Evolutionary conservation across 2,329 filamentous ascomycete genomes (phyloP).

Genomic region (Clathrospora elynae): DNA sequence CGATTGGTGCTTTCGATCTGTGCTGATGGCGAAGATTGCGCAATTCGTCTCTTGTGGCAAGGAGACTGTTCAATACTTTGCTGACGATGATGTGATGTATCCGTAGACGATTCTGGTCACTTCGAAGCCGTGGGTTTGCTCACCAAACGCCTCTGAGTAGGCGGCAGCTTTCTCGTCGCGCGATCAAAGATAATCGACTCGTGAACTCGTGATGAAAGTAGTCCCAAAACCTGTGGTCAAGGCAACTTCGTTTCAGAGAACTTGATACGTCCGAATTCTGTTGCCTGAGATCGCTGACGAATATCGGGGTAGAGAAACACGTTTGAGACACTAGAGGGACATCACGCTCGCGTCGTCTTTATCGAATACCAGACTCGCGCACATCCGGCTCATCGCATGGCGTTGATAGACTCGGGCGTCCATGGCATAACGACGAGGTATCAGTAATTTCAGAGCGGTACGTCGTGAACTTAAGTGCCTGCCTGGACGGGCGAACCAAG

Average conservation of each 20-base stretch:
- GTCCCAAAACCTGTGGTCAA: slow-evolving; percentile 13
- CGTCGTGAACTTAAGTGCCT: slow-evolving; percentile 10
- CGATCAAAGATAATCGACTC: neutral
- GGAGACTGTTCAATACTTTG: too few relatives aligned
- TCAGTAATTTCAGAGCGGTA: slow-evolving; percentile 16
- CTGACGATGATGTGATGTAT: too few relatives aligned
- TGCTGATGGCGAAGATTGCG: too few relatives aligned
- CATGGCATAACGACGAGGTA: slow-evolving; percentile 10
- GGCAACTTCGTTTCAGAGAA: slow-evolving; percentile 28
- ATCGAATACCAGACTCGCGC: slow-evolving; percentile 8
- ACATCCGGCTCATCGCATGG: slow-evolving; percentile 9
- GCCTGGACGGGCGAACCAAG: slow-evolving; percentile 1
- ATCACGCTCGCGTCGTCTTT: slow-evolving; percentile 22
- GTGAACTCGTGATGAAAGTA: neutral
- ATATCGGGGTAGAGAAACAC: slow-evolving; percentile 22
- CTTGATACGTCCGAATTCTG: slow-evolving; percentile 36
- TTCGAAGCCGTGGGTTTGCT: too few relatives aligned
- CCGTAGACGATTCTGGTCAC: too few relatives aligned
- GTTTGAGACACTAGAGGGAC: slow-evolving; percentile 21
- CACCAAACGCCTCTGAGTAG: neutral
- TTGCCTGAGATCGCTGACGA: slow-evolving; percentile 36
- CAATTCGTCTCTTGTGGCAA: too few relatives aligned
- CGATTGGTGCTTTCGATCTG: too few relatives aligned
- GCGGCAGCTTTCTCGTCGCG: neutral
- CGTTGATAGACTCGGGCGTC: slow-evolving; percentile 8